These are phyloP conservation scores for Picochlorum sp. DNA, from an alignment of 139 green algal species.

Conservation along the genomic window DNA sequence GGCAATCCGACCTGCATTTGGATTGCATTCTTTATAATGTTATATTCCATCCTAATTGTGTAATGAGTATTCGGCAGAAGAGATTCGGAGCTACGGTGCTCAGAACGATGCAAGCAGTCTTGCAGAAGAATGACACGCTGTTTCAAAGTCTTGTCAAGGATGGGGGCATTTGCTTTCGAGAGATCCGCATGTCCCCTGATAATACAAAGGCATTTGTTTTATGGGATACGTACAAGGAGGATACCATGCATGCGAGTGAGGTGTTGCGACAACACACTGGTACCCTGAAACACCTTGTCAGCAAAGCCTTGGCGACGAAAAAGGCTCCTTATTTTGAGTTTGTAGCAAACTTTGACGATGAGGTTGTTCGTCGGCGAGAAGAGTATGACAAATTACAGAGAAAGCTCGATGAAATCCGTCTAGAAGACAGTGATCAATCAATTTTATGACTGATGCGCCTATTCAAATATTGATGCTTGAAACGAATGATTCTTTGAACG, in stretches of 20 bases:
- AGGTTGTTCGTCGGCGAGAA: neutral
- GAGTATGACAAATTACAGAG: slow-evolving; percentile 27
- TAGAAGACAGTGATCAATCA: too few relatives aligned
- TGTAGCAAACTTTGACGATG: slow-evolving; percentile 5
- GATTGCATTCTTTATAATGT: neutral
- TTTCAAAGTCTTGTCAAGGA: slow-evolving; percentile 12
- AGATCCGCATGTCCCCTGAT: slow-evolving; percentile 46
- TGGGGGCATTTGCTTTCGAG: slow-evolving; percentile 16
- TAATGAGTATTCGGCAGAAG: neutral
- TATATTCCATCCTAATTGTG: neutral
- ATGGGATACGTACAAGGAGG: slow-evolving; percentile 27
- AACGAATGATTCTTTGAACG: slow-evolving; percentile 3
- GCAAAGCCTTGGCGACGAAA: slow-evolving; percentile 5
- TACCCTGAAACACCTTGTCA: slow-evolving; percentile 18
- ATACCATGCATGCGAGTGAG: neutral
- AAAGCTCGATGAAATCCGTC: slow-evolving; percentile 1
- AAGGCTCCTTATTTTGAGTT: slow-evolving; percentile 38
- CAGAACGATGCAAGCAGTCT: slow-evolving; percentile 4
- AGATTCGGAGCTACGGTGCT: slow-evolving; percentile 12
- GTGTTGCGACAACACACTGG: neutral
- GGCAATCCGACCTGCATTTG: slow-evolving; percentile 4
- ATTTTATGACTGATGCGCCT: too few relatives aligned
- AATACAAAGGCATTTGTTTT: slow-evolving; percentile 41
- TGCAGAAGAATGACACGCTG: slow-evolving; percentile 12
- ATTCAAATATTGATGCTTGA: slow-evolving; percentile 4